These are phyloP conservation scores for Ilyonectria mors-panacis DNA, from an alignment of 2,329 filamentous ascomycete genomes.

Conservation along the genomic window DNA sequence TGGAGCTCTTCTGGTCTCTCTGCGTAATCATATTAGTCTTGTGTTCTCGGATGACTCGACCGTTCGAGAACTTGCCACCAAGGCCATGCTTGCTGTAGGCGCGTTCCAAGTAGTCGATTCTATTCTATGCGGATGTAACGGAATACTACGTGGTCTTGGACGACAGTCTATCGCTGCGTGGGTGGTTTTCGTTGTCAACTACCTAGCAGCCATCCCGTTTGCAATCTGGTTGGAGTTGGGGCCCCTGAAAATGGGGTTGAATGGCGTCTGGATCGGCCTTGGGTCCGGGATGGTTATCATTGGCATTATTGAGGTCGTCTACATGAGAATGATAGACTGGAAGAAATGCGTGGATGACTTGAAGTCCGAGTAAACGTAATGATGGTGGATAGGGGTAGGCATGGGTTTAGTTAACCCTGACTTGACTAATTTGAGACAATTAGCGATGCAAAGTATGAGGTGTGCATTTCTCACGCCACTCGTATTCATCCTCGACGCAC, in stretches of 20 bases:
- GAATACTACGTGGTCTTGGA: slow-evolving; percentile 57
- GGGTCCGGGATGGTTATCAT: slow-evolving; percentile 29
- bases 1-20: slow-evolving; percentile 44
- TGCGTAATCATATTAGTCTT: slow-evolving; percentile 20
- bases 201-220: slow-evolving; percentile 55
- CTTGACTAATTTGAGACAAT: not conserved
- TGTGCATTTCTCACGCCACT: too few species aligned
- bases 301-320: slow-evolving; percentile 20
- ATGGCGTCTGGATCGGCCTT: slow-evolving; percentile 32
- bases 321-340: slow-evolving; percentile 32
- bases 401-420: not conserved
- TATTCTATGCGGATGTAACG: slow-evolving; percentile 50
- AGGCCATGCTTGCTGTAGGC: slow-evolving; percentile 26
- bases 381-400: not conserved
- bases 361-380: slow-evolving; percentile 7
- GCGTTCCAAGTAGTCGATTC: slow-evolving; percentile 32
- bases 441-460: not conserved
- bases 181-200: slow-evolving; percentile 55
- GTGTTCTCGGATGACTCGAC: slow-evolving; percentile 21
- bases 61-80: slow-evolving; percentile 12
- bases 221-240: slow-evolving; percentile 58
- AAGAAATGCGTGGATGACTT: slow-evolving; percentile 13
- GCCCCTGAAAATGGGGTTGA: slow-evolving; percentile 46
- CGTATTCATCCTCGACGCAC: too few species aligned
- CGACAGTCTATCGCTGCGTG: slow-evolving; percentile 56